phyloP scores from a whole-genome alignment of 2,329 filamentous ascomycete genomes.

The Phaeophleospora eucalypticola region DNA sequence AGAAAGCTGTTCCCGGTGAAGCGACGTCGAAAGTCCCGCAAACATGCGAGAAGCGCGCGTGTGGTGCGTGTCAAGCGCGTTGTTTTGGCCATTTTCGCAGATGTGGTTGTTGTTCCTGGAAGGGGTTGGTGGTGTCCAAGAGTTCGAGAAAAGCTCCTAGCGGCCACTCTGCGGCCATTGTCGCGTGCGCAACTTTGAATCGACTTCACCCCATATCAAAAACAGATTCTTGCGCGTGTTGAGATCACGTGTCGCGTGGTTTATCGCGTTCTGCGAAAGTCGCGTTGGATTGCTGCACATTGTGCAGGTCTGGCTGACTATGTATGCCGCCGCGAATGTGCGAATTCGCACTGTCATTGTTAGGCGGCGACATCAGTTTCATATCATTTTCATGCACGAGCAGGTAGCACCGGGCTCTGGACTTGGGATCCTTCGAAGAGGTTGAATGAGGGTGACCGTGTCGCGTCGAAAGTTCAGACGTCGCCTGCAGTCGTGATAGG shows the following conservation, averaged over 20 bases:
- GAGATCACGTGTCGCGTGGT: not conserved
- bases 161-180: not conserved
- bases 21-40: constrained; percentile 14
- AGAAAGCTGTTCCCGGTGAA: constrained; percentile 10
- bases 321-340: no score
- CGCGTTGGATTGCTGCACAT: no score
- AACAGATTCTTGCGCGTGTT: not conserved
- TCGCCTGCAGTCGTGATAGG: no score
- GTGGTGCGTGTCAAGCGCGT: constrained; percentile 6
- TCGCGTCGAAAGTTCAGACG: no score
- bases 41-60: constrained; percentile 9
- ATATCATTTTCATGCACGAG: no score
- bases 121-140: constrained; percentile 1
- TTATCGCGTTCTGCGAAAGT: not conserved
- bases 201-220: constrained; percentile 4
- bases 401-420: no score
- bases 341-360: no score
- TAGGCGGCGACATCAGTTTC: no score
- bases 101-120: constrained; percentile 2
- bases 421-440: no score
- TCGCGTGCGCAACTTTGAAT: constrained; percentile 1
- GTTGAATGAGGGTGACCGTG: no score
- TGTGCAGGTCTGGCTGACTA: no score
- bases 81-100: constrained; percentile 12
- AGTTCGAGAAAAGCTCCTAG: no score